Conservation (phyloP, 176 grass and related monocot genomes). For the Oryza longistaminata region DNA sequence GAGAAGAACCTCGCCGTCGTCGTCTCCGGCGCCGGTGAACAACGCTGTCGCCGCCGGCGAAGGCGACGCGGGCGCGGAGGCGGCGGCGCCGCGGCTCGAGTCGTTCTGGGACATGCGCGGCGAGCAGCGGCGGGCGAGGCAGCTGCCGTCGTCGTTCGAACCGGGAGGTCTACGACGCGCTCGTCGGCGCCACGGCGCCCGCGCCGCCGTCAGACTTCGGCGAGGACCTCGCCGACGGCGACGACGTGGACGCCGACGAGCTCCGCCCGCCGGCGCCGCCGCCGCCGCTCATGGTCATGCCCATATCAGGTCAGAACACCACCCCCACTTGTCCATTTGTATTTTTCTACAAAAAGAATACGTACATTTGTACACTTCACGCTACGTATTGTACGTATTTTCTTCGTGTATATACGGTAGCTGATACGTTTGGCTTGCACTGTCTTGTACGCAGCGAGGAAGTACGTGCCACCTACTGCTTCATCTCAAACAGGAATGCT, state of each 20-base stretch:
- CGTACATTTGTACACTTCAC: neutral
- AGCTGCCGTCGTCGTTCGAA: constrained; percentile 61
- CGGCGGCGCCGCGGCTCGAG: neutral
- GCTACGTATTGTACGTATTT: neutral
- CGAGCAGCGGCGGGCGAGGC: constrained; percentile 47
- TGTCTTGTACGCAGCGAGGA: constrained; percentile 42
- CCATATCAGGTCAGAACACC: constrained; percentile 52
- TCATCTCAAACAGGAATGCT: constrained; percentile 50
- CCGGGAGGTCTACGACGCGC: constrained; percentile 49
- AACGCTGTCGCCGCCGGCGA: too few relatives aligned
- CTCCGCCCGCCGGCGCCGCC: neutral
- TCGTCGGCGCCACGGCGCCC: constrained; percentile 16
- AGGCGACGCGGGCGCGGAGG: neutral
- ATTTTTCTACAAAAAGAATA: neutral
- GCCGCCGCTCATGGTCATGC: constrained; percentile 52
- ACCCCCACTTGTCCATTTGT: neutral
- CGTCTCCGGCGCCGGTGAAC: neutral
- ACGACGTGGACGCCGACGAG: constrained; percentile 19
- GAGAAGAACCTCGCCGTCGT: constrained; percentile 19
- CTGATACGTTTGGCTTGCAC: neutral
- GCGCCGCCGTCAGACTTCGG: constrained; percentile 20
- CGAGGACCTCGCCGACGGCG: constrained; percentile 31
- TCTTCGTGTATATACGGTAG: neutral
- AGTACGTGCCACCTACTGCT: constrained; percentile 51
- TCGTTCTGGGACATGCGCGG: constrained; percentile 70